Percentiles rank a stretch among this genome's conserved stretches.
phyloP scores from a whole-genome alignment of 2,329 filamentous ascomycete genomes.

The Fusarium liriodendri region DNA sequence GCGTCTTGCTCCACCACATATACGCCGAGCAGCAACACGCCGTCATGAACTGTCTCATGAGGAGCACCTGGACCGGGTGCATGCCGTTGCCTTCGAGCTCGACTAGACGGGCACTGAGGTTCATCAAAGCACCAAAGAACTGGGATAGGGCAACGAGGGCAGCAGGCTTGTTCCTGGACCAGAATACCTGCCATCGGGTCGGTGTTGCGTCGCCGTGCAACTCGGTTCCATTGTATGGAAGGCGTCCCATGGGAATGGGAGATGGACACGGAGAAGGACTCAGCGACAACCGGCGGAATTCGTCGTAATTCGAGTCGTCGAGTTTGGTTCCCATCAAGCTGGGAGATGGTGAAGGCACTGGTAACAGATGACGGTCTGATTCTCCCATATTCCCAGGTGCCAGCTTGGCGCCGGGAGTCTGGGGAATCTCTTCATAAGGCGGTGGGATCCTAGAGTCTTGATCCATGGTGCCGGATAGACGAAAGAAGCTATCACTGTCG shows the following conservation, averaged over 20 bases:
- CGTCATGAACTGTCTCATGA: slow-evolving; percentile 82
- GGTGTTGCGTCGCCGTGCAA: slow-evolving; percentile 18
- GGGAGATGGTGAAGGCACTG: slow-evolving; percentile 24
- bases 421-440: slow-evolving; percentile 32
- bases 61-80: slow-evolving; percentile 87
- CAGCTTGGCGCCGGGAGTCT: slow-evolving; percentile 28
- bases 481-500: background rate
- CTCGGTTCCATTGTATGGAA: slow-evolving; percentile 14
- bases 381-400: slow-evolving; percentile 15
- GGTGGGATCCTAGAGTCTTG: slow-evolving; percentile 26
- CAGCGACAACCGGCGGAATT: slow-evolving; percentile 38
- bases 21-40: slow-evolving; percentile 73
- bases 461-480: slow-evolving; percentile 23
- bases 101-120: slow-evolving; percentile 80
- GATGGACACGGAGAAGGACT: slow-evolving; percentile 40
- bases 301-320: slow-evolving; percentile 27
- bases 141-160: slow-evolving; percentile 80
- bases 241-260: slow-evolving; percentile 32
- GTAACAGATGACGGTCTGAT: slow-evolving; percentile 23
- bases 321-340: slow-evolving; percentile 23
- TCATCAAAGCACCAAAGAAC: slow-evolving; percentile 88
- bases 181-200: slow-evolving; percentile 55
- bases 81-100: slow-evolving; percentile 78
- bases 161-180: slow-evolving; percentile 77
- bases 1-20: slow-evolving; percentile 77